A percentile compares a stretch with the other conserved stretches of the same genome.
These are phyloP conservation scores for Aureobasidium mangrovei DNA, from an alignment of 2,329 filamentous ascomycete genomes.

Conservation along the genomic window DNA sequence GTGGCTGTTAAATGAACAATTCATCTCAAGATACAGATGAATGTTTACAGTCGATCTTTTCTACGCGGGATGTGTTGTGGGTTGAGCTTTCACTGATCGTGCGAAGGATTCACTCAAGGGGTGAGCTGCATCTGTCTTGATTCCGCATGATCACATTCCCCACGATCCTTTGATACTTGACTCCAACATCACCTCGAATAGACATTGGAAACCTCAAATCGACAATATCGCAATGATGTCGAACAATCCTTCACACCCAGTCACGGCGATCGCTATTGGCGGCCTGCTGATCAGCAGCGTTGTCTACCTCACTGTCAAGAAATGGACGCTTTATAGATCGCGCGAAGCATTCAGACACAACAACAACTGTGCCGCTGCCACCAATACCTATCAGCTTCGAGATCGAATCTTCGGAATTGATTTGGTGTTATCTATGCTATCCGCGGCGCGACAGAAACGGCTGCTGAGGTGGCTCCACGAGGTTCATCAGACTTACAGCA, in stretches of 20 bases:
- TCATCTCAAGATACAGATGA: too few relatives aligned
- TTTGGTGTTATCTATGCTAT: not conserved
- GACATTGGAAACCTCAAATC: too few relatives aligned
- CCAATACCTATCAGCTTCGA: not conserved
- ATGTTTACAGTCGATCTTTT: too few relatives aligned
- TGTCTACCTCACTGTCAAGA: not conserved
- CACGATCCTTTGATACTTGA: too few relatives aligned
- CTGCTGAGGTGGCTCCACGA: constrained; percentile 9
- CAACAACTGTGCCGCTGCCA: not conserved
- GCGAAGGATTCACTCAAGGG: too few relatives aligned
- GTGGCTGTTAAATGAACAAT: too few relatives aligned
- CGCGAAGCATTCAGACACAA: not conserved
- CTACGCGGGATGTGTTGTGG: too few relatives aligned
- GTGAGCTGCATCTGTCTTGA: too few relatives aligned
- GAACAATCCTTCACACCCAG: not conserved
- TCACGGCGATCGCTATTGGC: not conserved
- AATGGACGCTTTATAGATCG: not conserved
- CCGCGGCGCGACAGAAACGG: constrained; percentile 4
- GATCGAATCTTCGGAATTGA: constrained; percentile 11
- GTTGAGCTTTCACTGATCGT: too few relatives aligned
- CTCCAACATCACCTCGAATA: too few relatives aligned
- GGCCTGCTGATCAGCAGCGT: not conserved
- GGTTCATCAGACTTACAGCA: constrained; percentile 1
- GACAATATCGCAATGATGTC: not conserved
- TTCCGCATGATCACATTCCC: too few relatives aligned